A percentile compares a stretch with the other conserved stretches of the same genome.
phyloP scores from a whole-genome alignment of 148 eudicot genomes.

The Cornus suecica region DNA sequence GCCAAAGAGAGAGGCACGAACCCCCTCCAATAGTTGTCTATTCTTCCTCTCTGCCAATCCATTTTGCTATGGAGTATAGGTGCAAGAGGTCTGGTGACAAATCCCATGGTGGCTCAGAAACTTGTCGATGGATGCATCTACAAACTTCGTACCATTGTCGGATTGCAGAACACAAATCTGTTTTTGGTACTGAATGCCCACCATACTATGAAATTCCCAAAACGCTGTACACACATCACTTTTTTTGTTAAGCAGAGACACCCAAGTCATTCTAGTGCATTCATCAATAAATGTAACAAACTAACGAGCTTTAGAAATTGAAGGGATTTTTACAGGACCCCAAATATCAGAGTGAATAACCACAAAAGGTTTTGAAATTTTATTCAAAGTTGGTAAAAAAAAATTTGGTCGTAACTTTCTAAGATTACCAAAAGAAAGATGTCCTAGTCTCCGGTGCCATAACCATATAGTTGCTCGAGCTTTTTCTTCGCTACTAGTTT shows the following conservation, averaged over 20 bases:
- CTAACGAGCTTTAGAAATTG: no score
- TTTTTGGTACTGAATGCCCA: not conserved
- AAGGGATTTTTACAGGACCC: conserved; percentile 5
- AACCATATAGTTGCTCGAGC: conserved; percentile 6
- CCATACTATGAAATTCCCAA: not conserved
- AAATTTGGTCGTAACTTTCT: no score
- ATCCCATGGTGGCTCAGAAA: not conserved
- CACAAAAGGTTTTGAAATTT: not conserved
- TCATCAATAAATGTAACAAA: conserved; percentile 18
- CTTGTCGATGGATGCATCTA: not conserved
- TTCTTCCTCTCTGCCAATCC: conserved; percentile 9
- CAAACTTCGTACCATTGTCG: conserved; percentile 3
- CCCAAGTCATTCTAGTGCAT: conserved; percentile 11
- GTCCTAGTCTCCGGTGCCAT: conserved; percentile 13
- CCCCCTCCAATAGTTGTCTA: conserved; percentile 4
- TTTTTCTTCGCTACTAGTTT: conserved; percentile 2
- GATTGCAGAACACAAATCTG: not conserved
- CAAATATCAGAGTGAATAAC: conserved; percentile 16
- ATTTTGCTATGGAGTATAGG: conserved; percentile 12
- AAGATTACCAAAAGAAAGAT: conserved; percentile 16
- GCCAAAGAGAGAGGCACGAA: conserved; percentile 13
- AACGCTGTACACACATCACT: not conserved
- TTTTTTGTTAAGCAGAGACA: not conserved
- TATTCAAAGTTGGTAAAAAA: conserved; percentile 1
- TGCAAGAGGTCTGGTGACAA: conserved; percentile 2